A percentile compares a stretch with the other conserved stretches of the same genome.
Conservation (phyloP, 2,329 filamentous ascomycete genomes). For the Teratosphaeria pseudoeucalypti region DNA sequence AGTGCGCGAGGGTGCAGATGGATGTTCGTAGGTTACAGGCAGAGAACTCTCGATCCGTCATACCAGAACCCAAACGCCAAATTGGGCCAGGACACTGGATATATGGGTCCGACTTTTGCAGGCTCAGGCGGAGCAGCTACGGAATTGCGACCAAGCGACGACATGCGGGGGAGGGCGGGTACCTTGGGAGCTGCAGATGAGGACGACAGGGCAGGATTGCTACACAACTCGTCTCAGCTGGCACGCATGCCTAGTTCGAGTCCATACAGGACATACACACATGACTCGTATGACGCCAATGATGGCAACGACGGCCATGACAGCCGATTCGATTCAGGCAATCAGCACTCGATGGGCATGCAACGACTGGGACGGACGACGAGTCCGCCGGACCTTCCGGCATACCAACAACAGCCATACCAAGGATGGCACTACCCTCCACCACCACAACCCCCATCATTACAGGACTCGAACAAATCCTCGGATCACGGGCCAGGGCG, state of each 20-base stretch:
- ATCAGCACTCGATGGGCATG: background rate
- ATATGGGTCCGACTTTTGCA: slow-evolving; percentile 12
- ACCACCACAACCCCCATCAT: background rate
- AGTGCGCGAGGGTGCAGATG: slow-evolving; percentile 68
- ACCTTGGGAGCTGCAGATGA: slow-evolving; percentile 8
- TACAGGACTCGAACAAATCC: background rate
- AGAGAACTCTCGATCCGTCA: slow-evolving; percentile 37
- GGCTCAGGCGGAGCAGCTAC: slow-evolving; percentile 14
- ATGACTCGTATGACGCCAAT: slow-evolving; percentile 3
- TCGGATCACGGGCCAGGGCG: background rate
- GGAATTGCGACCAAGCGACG: slow-evolving; percentile 11
- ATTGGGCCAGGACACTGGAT: slow-evolving; percentile 7
- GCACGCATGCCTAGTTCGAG: slow-evolving; percentile 3
- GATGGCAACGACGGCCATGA: slow-evolving; percentile 6
- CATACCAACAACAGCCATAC: background rate
- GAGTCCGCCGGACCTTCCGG: background rate
- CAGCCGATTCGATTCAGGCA: background rate
- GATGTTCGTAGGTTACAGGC: slow-evolving; percentile 64
- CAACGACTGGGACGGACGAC: background rate
- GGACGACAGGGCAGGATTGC: slow-evolving; percentile 20
- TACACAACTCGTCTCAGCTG: slow-evolving; percentile 12
- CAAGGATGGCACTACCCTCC: background rate
- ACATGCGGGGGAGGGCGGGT: slow-evolving; percentile 5
- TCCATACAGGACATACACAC: slow-evolving; percentile 8
- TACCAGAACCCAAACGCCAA: slow-evolving; percentile 23